A percentile compares a stretch with the other conserved stretches of the same genome.
These are phyloP conservation scores for Citrus inodora DNA, from an alignment of 345 rosid genomes.

Conservation along the genomic window DNA sequence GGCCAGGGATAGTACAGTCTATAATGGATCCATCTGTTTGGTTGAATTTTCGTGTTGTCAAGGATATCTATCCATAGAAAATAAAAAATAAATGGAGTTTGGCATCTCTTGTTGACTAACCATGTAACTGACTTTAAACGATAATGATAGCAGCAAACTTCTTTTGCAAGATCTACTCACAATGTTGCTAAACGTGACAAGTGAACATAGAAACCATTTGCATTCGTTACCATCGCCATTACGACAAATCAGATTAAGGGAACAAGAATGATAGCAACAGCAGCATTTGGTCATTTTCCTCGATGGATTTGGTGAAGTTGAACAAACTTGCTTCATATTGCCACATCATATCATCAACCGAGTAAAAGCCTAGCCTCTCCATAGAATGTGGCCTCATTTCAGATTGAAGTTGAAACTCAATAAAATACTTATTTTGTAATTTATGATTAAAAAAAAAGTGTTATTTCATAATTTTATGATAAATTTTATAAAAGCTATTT, in stretches of 20 bases:
- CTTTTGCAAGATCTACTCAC: background rate
- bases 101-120: too few relatives aligned
- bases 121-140: too few relatives aligned
- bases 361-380: background rate
- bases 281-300: background rate
- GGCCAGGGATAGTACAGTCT: too few relatives aligned
- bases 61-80: too few relatives aligned
- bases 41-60: background rate
- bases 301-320: background rate
- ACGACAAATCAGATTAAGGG: background rate
- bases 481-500: too few relatives aligned
- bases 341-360: background rate
- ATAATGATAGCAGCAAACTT: background rate
- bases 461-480: too few relatives aligned
- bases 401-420: rapidly evolving
- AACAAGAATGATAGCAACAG: background rate
- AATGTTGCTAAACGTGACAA: background rate
- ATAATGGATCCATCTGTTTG: background rate
- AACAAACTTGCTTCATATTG: constrained; percentile 2
- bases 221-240: too few relatives aligned
- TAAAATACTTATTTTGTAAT: too few relatives aligned
- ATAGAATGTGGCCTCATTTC: background rate
- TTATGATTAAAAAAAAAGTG: too few relatives aligned
- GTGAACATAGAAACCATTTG: too few relatives aligned
- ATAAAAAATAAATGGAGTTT: too few relatives aligned